Percentiles rank a stretch among this genome's conserved stretches.
phyloP scores from a whole-genome alignment of 2,329 filamentous ascomycete genomes.

The Didymella lethalis region DNA sequence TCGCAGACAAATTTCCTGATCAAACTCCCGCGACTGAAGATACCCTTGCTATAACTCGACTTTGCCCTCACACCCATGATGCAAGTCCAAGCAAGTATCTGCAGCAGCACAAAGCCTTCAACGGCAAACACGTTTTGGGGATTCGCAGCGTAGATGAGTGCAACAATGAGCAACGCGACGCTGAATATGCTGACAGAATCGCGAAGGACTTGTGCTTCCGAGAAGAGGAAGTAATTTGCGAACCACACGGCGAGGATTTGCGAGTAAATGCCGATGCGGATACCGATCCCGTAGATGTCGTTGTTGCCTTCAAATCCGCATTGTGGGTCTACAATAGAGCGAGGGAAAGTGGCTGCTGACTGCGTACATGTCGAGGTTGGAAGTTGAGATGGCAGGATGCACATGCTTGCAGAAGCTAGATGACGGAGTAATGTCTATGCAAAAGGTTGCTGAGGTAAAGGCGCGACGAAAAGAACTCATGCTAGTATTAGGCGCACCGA shows the following conservation, averaged over 20 bases:
- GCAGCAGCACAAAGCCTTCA: too few relatives aligned
- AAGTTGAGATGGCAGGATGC: neutral
- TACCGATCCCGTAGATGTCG: conserved; percentile 41
- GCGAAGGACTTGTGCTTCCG: too few relatives aligned
- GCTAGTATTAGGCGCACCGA: neutral
- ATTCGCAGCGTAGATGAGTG: too few relatives aligned
- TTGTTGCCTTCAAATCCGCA: conserved; percentile 60
- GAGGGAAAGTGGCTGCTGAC: neutral
- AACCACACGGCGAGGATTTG: conserved; percentile 34
- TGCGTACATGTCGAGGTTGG: neutral
- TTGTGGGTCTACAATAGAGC: neutral
- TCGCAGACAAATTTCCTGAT: too few relatives aligned
- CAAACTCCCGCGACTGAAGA: too few relatives aligned
- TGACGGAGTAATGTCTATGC: neutral
- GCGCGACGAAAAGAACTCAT: neutral
- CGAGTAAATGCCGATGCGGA: conserved; percentile 42
- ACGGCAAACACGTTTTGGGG: too few relatives aligned
- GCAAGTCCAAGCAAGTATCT: too few relatives aligned
- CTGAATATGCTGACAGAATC: too few relatives aligned
- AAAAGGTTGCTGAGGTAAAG: neutral
- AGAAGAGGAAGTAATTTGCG: too few relatives aligned
- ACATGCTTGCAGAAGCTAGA: neutral
- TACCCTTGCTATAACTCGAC: too few relatives aligned
- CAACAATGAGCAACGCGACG: too few relatives aligned
- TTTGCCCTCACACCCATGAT: too few relatives aligned